These are phyloP conservation scores for Fonsecaea pedrosoi DNA, from an alignment of 2,329 filamentous ascomycete genomes.

Conservation along the genomic window DNA sequence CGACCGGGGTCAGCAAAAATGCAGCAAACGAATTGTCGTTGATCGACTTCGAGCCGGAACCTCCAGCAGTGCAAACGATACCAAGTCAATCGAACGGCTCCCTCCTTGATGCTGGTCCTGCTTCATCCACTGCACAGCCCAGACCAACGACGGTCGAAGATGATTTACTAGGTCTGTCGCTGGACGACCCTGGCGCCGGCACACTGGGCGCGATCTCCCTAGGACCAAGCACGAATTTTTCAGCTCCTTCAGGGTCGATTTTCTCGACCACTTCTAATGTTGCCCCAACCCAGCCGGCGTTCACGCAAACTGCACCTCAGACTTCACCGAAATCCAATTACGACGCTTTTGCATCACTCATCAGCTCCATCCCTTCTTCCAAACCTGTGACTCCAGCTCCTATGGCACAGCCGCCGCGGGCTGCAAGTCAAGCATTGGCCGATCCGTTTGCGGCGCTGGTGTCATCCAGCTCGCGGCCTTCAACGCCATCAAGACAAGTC, in stretches of 20 bases:
- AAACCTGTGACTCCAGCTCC: conserved; percentile 59
- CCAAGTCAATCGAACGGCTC: conserved; percentile 49
- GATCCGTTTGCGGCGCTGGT: conserved; percentile 69
- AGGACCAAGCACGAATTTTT: conserved; percentile 68
- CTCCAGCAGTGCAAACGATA: conserved; percentile 38
- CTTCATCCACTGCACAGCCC: conserved; percentile 50
- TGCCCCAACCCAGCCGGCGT: conserved; percentile 44
- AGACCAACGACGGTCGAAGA: conserved; percentile 77
- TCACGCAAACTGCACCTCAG: conserved; percentile 49
- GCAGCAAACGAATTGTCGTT: conserved; percentile 82
- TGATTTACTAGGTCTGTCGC: conserved; percentile 85
- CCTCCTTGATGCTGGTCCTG: conserved; percentile 49
- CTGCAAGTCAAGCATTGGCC: conserved; percentile 50
- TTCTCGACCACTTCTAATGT: conserved; percentile 32
- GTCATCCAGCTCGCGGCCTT: conserved; percentile 59
- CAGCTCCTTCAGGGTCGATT: conserved; percentile 31
- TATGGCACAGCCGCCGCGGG: conserved; percentile 47
- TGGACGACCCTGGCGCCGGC: conserved; percentile 73
- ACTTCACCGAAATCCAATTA: conserved; percentile 58
- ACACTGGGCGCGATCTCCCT: conserved; percentile 83
- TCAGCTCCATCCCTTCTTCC: conserved; percentile 55
- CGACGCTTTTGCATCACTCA: conserved; percentile 63
- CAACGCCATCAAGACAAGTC: conserved; percentile 47
- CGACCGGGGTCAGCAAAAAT: conserved; percentile 69
- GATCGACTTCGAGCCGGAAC: conserved; percentile 81